Evolutionary conservation across 768 basidiomycete species (phyloP), one percentile per base, ranked within the genome.

Genomic region (Punctularia strigosozonata): DNA sequence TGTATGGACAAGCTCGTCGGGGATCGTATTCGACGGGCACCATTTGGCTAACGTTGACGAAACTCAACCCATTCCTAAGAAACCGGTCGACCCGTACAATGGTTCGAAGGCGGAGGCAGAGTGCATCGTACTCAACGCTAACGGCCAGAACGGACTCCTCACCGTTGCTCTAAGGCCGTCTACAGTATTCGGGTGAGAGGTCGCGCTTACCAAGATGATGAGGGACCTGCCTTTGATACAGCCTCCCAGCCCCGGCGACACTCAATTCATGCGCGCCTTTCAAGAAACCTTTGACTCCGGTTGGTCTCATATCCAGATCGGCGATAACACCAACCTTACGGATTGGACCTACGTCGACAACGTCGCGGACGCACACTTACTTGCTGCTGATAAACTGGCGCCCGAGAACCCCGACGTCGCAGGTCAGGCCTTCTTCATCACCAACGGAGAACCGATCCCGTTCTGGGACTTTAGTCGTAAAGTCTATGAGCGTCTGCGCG

Each of bases 291-390:
- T 30, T 30, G 10, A 15, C 28, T 30, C 15, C 28, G 10, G 10
- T 10, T 10, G 28, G 28, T 30, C 28, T 30, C 28, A 30, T 15
- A 15, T 30, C 28, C 28, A 30, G 15, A 30, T 30, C 10, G 70
- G 70, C 10, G 35, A 56, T 49, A 70, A 71, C 50, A 43, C 48
- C 39, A 71, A 71, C 46, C 46, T 71, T 18, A 62, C 58, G 43
- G 70, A 73, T 51, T 66, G 62, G 58, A 70, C 68, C 21, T 69
- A 70, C 54, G 66, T 73, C 44, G 66, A 58, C 39, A 73, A 73
- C 50, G 64, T 68, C 41, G 69, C 66, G 6, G 59, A 69, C 42
- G 69, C 67, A 4, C 70, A 73, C 50, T 42, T 73, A 12, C 56
- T 73, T 31, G 69, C 69, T 13, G 54, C 58, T 15, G 68, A 69